Evolutionary conservation across 2,329 filamentous ascomycete species (phyloP), one percentile per base, ranked within the genome.

Genomic region (Tolypocladium cylindrosporum): DNA sequence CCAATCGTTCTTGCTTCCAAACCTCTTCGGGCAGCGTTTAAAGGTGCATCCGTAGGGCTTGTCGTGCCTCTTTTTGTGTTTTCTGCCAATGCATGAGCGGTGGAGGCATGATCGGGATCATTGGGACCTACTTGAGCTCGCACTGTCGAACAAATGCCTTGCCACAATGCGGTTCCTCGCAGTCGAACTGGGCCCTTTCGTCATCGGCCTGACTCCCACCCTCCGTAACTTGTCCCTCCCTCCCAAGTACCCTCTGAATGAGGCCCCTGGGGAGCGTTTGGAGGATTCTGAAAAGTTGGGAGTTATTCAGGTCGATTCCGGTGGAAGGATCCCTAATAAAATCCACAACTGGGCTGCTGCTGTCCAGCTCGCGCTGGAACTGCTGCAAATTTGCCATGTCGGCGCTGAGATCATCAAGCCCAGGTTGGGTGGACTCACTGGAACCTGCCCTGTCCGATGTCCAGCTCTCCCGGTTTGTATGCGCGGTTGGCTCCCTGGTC

Each of bases 1-100:
- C 92, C 85, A 97, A 71, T 97, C 92, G 59, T 91, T 92, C 68
- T 96, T 96, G 71, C 89, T 92, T n/a, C 92, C 92, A 64, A 96
- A 96, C 0, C 69, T 77, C 67, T 90, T 91, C 54, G 73, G 71
- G 66, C 92, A 96, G 37, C 75, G 72, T 10, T 77, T 72, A 62
- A 86, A 89, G 0, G 91, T 96, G 71, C 92, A 97, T 14, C 85
- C 86, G 61, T 93, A 96, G 0, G 91, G 92, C 62, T 85, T 86
- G 9, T 83, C 79, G 69, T 97, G 92, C 1, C 91, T 84, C 68
- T 91, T 93, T 70, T 83, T 77, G 69, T 96, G 92, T 70, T 97
- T 97, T 62, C 89, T 93, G 19, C 27, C 24, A 19, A 31, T 19
- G 19, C 21, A 54, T 45, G 13, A 53, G 54, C 50, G 21, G 24